These are phyloP conservation scores for Turnera subulata DNA, from an alignment of 345 rosid species.

Conservation along the genomic window DNA sequence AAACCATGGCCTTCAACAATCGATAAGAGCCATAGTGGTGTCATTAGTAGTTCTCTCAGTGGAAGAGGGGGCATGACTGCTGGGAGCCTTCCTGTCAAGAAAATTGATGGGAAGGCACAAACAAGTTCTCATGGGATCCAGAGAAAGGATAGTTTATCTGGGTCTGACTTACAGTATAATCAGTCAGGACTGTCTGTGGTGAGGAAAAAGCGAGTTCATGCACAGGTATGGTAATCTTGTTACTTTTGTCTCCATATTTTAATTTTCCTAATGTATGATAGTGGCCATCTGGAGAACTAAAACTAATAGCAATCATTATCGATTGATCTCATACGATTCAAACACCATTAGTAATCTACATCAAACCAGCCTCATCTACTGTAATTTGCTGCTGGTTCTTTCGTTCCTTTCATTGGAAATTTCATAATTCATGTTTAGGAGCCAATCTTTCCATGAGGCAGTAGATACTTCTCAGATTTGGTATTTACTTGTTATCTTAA, in stretches of 20 bases:
- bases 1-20: constrained; percentile 54
- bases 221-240: constrained; percentile 60
- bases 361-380: not conserved
- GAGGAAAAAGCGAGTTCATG: constrained; percentile 83
- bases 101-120: constrained; percentile 62
- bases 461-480: too few relatives aligned
- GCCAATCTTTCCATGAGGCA: too few relatives aligned
- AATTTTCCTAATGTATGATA: not conserved
- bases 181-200: constrained; percentile 66
- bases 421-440: not conserved
- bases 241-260: not conserved
- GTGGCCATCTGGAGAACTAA: constrained; percentile 1
- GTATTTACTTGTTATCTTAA: too few relatives aligned
- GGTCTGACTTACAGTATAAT: constrained; percentile 71
- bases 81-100: constrained; percentile 55
- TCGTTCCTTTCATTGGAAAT: not conserved
- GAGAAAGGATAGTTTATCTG: constrained; percentile 62
- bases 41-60: constrained; percentile 48
- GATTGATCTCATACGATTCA: not conserved
- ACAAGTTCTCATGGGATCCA: constrained; percentile 63
- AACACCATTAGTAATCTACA: not conserved
- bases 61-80: constrained; percentile 54
- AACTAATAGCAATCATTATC: not conserved
- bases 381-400: not conserved
- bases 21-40: constrained; percentile 51